These are phyloP conservation scores for Bacidia gigantensis DNA, from an alignment of 495 filamentous ascomycete species.

Conservation along the genomic window DNA sequence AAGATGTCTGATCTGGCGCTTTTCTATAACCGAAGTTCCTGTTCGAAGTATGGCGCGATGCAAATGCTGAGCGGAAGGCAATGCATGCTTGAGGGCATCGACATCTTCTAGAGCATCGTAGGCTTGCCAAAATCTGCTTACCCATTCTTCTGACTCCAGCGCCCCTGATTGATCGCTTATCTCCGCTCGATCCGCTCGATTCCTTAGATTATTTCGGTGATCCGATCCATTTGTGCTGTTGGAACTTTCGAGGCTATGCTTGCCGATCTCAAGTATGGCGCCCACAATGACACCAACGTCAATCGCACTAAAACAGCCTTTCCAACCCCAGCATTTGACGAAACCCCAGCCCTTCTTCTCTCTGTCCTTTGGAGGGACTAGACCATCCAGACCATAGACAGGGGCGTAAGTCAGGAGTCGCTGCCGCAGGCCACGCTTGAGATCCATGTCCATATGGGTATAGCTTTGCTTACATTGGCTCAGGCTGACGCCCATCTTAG, in stretches of 20 bases:
- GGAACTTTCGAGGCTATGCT: constrained; percentile 17
- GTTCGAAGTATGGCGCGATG: constrained; percentile 89
- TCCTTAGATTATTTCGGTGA: no score
- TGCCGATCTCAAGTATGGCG: constrained; percentile 81
- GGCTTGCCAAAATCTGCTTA: constrained; percentile 76
- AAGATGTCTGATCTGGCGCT: constrained; percentile 84
- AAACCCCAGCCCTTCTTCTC: constrained; percentile 87
- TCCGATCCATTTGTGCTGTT: constrained; percentile 20
- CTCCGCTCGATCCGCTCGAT: constrained; percentile 23
- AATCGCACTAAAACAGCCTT: constrained; percentile 78
- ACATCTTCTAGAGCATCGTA: constrained; percentile 79
- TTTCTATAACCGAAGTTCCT: constrained; percentile 77
- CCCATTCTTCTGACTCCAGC: constrained; percentile 50
- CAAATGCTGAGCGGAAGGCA: constrained; percentile 76
- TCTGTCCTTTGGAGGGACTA: constrained; percentile 55
- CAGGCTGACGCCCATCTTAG: constrained; percentile 94
- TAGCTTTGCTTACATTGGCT: constrained; percentile 91
- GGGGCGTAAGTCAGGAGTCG: constrained; percentile 81
- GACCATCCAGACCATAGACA: constrained; percentile 78
- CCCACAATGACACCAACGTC: constrained; percentile 85
- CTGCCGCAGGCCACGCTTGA: constrained; percentile 77
- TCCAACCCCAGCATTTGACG: constrained; percentile 95
- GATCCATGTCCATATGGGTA: constrained; percentile 95
- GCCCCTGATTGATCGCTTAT: constrained; percentile 31
- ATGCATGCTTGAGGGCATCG: constrained; percentile 57